Base-by-base conservation (phyloP, 2,329 filamentous ascomycete genomes). In the Xylariaceae sp. region DNA sequence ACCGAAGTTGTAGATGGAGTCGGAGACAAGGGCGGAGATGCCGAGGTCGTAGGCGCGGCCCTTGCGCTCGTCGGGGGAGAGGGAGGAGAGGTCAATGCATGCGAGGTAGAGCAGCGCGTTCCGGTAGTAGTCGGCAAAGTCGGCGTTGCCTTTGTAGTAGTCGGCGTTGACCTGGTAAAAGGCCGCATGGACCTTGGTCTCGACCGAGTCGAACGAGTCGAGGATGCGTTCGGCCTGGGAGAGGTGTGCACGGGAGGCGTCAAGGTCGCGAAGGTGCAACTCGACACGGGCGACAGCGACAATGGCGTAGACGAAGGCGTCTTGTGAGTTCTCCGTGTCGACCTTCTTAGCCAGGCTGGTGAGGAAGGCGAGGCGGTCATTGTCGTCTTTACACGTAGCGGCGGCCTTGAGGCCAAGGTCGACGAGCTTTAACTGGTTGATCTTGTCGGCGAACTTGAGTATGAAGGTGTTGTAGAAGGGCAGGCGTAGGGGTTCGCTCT, bases 1-100 rank as follows among this genome's bases (percentile, higher is more conserved):
- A 71, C 94, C 94, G 64, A 99, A 99, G 78, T 99, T 99, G 83
- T 99, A 97, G 75, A 97, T 99, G 65, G 85, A 90, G 66, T 93
- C 89, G 46, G 92, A 97, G 38, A 97, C 89, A 9, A 99, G 81
- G 10, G 94, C 94, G 28, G 94, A 91, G 48, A 97, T 87, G 66
- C 89, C 89, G 57, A 99, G 86, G 70, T 97, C 91, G 74, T 96
- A 96, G 42, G 94, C 94, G 63, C 93, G 86, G 54, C 81, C 82
- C 69, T 87, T 86, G 64, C 89, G 87, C 71, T 99, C 92, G 49
- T 81, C 77, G 48, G 84, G 75, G 41, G 86, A 80, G 52, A 99
- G 79, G 50, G 88, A 81, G 54, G 84, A 79, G 59, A 97, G 75
- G 64, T 97, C 88, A 67, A 99, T 89, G 74, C 94, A 99, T 57